phyloP scores from a whole-genome alignment of 2,329 filamentous ascomycete genomes.

The Diaporthe sp. region DNA sequence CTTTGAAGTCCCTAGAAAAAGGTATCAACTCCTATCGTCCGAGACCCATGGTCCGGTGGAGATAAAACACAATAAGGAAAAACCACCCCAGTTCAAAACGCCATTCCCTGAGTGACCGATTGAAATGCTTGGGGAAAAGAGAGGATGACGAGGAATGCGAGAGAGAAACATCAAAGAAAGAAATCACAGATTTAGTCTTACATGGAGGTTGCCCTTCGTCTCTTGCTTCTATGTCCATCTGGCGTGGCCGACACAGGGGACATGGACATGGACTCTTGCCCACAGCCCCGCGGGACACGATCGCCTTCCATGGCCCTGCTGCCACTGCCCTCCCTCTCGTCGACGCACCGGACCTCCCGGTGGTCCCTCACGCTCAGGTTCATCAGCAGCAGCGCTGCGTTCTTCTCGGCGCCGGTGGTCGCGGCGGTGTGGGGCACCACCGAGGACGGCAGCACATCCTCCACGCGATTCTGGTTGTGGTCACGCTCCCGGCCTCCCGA shows the following conservation, averaged over 20 bases:
- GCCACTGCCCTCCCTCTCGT: slow-evolving; percentile 26
- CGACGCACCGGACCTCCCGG: slow-evolving; percentile 36
- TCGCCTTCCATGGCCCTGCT: slow-evolving; percentile 27
- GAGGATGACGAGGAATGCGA: neutral
- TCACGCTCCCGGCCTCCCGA: neutral
- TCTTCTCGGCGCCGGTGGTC: slow-evolving; percentile 55
- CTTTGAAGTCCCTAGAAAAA: slow-evolving; percentile 3
- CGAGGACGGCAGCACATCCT: neutral
- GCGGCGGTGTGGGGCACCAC: slow-evolving; percentile 2
- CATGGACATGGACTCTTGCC: slow-evolving; percentile 43
- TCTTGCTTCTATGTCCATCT: slow-evolving; percentile 53
- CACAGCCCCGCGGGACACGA: slow-evolving; percentile 39
- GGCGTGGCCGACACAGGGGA: slow-evolving; percentile 28
- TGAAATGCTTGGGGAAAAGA: neutral
- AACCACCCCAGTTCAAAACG: slow-evolving; percentile 16
- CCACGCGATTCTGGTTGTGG: neutral
- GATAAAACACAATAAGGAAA: neutral
- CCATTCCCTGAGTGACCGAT: slow-evolving; percentile 16
- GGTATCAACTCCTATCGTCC: slow-evolving; percentile 23
- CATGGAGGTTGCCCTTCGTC: slow-evolving; percentile 57
- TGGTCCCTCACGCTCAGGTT: slow-evolving; percentile 59
- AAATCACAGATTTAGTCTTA: slow-evolving; percentile 42
- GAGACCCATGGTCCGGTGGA: neutral
- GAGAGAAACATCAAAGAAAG: neutral
- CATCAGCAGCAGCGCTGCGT: slow-evolving; percentile 63